Conservation (phyloP, 805 yeast species). For the Pichia pseudocactophila region DNA sequence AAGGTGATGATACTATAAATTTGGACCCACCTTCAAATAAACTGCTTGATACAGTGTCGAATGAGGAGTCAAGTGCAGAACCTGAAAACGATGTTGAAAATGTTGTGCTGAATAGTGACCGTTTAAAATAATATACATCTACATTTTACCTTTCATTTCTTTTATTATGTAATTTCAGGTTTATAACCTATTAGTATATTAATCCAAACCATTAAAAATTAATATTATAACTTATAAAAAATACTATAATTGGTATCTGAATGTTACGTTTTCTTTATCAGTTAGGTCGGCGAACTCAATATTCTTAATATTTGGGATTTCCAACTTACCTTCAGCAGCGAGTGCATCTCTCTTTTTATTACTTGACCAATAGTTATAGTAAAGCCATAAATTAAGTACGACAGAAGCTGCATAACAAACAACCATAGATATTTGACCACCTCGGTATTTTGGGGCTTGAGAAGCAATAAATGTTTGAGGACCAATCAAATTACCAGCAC, state of each 20-base stretch:
- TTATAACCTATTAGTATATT: no score
- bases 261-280: slow-evolving; percentile 32
- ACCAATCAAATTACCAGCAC: slow-evolving; percentile 58
- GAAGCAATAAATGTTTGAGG: slow-evolving; percentile 55
- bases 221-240: background rate
- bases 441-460: slow-evolving; percentile 49
- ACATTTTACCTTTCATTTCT: background rate
- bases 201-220: no score
- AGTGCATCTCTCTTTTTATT: slow-evolving; percentile 13
- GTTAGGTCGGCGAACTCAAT: slow-evolving; percentile 38
- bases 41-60: slow-evolving; percentile 5
- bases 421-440: slow-evolving; percentile 45
- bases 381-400: slow-evolving; percentile 14
- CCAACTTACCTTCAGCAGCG: background rate
- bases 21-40: slow-evolving; percentile 4
- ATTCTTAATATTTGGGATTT: slow-evolving; percentile 15
- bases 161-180: background rate
- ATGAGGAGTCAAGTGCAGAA: background rate
- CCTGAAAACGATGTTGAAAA: background rate
- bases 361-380: slow-evolving; percentile 11
- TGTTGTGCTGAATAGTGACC: slow-evolving; percentile 5
- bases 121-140: background rate
- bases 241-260: slow-evolving; percentile 24
- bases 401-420: slow-evolving; percentile 25
- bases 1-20: background rate